Base-by-base conservation (phyloP, 179 eudicot genomes). In the Amaranthus tricolor region DNA sequence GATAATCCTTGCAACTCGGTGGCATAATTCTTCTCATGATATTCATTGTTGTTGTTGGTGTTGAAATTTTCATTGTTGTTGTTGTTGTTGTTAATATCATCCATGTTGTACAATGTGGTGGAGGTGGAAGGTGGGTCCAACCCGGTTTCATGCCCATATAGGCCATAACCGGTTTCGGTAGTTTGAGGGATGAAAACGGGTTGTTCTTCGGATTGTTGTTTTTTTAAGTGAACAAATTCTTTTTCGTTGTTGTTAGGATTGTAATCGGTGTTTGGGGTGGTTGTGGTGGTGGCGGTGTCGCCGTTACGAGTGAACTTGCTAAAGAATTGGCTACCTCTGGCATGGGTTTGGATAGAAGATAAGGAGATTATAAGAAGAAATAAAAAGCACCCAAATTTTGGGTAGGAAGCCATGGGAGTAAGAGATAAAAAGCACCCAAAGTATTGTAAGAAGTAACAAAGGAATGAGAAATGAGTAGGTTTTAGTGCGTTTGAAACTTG, bases 281-380 rank as follows among this genome's bases (percentile, higher is more conserved):
- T 74, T 48, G 76, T 13, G 56, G 24, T 20, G 48, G 65, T 31
- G 48, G 44, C 15, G 6, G 21, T 45, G 15, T 70, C 61, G 71
- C 71, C 74, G 70, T 80, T 68, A 15, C 83, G 83, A 58, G 82
- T 72, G 78, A 86, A 80, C 66, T 90, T 90, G 86, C 87, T 89
- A 86, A 92, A 92, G 84, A 85, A 87, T 11, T 89, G 90, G 86
- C 88, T 88, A 20, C 88, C 96, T 75, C 91, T 88, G 43, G 89
- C 92, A 67, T 86, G 85, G 50, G 67, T 55, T 48, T 59, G 86
- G 58, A 71, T 75, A 20, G 85, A 74, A 81, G 74, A 74, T n/a
- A 79, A 31, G 79, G 86, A 84, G 64, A 80, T 61, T 52, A 73
- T 66, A 20, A 84, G 64, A 75, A 86, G 81, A 78, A 88, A 74